A percentile compares a stretch with the other conserved stretches of the same genome.
These are phyloP conservation scores for Ascochyta lentis DNA, from an alignment of 2,329 filamentous ascomycete species.

Conservation along the genomic window DNA sequence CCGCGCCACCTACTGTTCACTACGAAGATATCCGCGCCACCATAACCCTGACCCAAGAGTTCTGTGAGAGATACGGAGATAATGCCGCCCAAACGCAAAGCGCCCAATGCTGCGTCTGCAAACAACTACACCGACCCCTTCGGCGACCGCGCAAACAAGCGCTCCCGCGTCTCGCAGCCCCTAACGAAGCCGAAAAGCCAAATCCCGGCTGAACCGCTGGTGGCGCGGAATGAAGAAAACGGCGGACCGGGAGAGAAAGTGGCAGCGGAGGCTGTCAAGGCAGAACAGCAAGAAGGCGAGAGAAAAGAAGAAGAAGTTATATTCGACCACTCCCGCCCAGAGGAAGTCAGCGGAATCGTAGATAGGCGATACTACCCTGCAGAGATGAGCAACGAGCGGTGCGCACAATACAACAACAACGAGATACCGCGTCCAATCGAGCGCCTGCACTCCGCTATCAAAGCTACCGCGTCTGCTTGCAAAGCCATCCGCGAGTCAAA, in stretches of 20 bases:
- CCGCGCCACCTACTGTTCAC: too few species aligned
- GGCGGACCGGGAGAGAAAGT: constrained; percentile 23
- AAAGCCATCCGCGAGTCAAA: constrained; percentile 51
- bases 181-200: constrained; percentile 31
- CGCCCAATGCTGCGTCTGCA: constrained; percentile 33
- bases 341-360: constrained; percentile 50
- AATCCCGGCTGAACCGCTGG: constrained; percentile 8
- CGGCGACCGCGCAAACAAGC: constrained; percentile 47
- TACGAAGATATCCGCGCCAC: too few species aligned
- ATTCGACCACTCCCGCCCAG: constrained; percentile 48
- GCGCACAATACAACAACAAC: constrained; percentile 73
- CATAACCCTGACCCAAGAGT: too few species aligned
- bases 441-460: constrained; percentile 65
- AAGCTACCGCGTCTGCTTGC: constrained; percentile 64
- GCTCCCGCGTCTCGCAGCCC: constrained; percentile 43
- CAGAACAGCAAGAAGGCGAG: not conserved
- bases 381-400: constrained; percentile 84
- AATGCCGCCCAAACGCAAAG: constrained; percentile 47
- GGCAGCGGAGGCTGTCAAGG: constrained; percentile 1
- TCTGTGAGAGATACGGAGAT: not conserved
- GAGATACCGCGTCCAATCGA: constrained; percentile 77
- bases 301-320: not conserved
- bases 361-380: constrained; percentile 76
- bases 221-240: constrained; percentile 26
- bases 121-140: constrained; percentile 43